These are phyloP conservation scores for Pugionium cornutum DNA, from an alignment of 345 rosid genomes.

Conservation along the genomic window DNA sequence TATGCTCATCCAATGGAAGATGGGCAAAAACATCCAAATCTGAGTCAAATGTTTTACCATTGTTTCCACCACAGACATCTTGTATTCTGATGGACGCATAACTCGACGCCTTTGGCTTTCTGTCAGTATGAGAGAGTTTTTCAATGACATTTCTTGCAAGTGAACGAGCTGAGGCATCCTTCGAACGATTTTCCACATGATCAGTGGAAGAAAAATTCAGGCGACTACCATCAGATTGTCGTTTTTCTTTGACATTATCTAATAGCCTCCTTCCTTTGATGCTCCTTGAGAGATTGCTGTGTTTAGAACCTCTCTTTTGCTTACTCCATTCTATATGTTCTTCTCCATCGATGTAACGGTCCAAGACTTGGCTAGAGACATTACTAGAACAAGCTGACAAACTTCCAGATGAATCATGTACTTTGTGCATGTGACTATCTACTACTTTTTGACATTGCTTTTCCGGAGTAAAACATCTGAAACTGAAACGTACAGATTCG, in stretches of 20 bases:
- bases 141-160: slow-evolving; percentile 86
- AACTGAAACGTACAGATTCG: slow-evolving; percentile 41
- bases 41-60: slow-evolving; percentile 46
- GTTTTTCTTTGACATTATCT: slow-evolving; percentile 51
- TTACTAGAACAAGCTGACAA: slow-evolving; percentile 69
- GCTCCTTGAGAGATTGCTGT: slow-evolving; percentile 45
- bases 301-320: slow-evolving; percentile 47
- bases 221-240: slow-evolving; percentile 50
- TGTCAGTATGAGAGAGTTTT: slow-evolving; percentile 65
- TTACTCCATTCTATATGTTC: slow-evolving; percentile 58
- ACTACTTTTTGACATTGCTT: slow-evolving; percentile 47
- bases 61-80: slow-evolving; percentile 60
- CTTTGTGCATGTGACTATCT: slow-evolving; percentile 43
- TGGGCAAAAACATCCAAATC: slow-evolving; percentile 47
- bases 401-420: slow-evolving; percentile 55
- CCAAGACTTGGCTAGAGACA: slow-evolving; percentile 72
- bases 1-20: slow-evolving; percentile 45
- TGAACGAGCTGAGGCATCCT: slow-evolving; percentile 73
- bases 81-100: slow-evolving; percentile 62
- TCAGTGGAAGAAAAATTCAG: slow-evolving; percentile 49
- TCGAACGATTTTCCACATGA: slow-evolving; percentile 53
- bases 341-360: slow-evolving; percentile 93
- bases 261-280: slow-evolving; percentile 51
- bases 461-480: slow-evolving; percentile 50
- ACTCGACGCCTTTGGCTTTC: slow-evolving; percentile 49